Evolutionary conservation across 805 yeast species (phyloP).

Genomic region (Scheffersomyces amazonensis): DNA sequence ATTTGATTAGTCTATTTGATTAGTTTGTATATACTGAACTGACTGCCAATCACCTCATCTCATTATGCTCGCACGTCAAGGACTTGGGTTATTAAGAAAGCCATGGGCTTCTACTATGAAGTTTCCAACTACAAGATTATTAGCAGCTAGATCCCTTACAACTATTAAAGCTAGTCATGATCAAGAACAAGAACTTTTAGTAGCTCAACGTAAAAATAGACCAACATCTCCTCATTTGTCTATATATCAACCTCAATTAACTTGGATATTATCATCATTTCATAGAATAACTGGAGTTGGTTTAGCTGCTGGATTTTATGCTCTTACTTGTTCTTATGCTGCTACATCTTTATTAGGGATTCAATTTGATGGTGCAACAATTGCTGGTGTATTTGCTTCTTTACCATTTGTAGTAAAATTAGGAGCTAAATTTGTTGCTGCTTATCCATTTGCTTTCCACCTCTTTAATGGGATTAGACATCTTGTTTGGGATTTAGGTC

Average conservation of each 20-base stretch:
- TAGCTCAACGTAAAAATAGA: constrained; percentile 81
- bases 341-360: constrained; percentile 53
- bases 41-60: too few relatives aligned
- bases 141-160: constrained; percentile 20
- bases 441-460: constrained; percentile 88
- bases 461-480: constrained; percentile 87
- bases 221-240: constrained; percentile 88
- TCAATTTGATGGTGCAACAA: constrained; percentile 56
- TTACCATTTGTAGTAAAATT: constrained; percentile 64
- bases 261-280: constrained; percentile 73
- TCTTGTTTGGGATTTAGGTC: constrained; percentile 88
- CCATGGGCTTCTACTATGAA: constrained; percentile 10
- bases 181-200: constrained; percentile 66
- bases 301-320: constrained; percentile 77
- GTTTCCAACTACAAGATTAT: constrained; percentile 4
- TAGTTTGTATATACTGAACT: too few relatives aligned
- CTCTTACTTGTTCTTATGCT: constrained; percentile 72
- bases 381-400: constrained; percentile 55
- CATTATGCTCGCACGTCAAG: constrained; percentile 34
- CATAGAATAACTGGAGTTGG: constrained; percentile 90
- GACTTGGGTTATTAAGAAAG: constrained; percentile 25
- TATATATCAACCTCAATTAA: constrained; percentile 88
- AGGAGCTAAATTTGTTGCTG: constrained; percentile 63
- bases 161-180: constrained; percentile 50
- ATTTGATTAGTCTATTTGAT: too few relatives aligned